Evolutionary conservation across 306 rosid species (phyloP).

Genomic region (Citrullus amarus): DNA sequence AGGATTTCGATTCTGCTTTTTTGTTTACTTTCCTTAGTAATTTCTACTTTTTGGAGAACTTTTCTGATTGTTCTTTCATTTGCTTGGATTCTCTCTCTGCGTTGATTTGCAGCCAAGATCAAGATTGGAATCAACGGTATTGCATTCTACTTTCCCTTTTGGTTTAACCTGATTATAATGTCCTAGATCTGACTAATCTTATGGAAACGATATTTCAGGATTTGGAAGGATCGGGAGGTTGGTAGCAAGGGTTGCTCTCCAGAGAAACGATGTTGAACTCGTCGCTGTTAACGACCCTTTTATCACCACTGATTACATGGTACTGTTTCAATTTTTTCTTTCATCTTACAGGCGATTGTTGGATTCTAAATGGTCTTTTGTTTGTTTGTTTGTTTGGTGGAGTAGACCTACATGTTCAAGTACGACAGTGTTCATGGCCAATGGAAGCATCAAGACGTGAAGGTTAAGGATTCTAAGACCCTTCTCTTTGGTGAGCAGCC

Average conservation of each 20-base stretch:
- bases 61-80: neutral
- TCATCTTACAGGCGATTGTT: neutral
- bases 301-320: conserved; percentile 60
- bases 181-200: neutral
- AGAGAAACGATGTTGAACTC: conserved; percentile 61
- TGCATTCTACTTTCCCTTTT: neutral
- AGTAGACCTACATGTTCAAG: conserved; percentile 63
- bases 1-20: neutral
- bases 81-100: neutral
- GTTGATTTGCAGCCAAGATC: conserved; percentile 41
- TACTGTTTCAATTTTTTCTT: neutral
- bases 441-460: conserved; percentile 55
- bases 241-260: conserved; percentile 64
- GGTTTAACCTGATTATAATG: neutral
- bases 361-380: neutral
- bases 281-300: conserved; percentile 63
- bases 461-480: conserved; percentile 39
- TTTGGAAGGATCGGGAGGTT: conserved; percentile 77
- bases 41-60: neutral
- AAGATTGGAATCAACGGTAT: conserved; percentile 79
- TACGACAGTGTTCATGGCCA: conserved; percentile 68
- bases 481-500: conserved; percentile 54
- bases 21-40: neutral
- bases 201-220: conserved; percentile 18
- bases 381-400: neutral